phyloP scores from a whole-genome alignment of 352 stramenopile species.

The Pythium diclinum region DNA sequence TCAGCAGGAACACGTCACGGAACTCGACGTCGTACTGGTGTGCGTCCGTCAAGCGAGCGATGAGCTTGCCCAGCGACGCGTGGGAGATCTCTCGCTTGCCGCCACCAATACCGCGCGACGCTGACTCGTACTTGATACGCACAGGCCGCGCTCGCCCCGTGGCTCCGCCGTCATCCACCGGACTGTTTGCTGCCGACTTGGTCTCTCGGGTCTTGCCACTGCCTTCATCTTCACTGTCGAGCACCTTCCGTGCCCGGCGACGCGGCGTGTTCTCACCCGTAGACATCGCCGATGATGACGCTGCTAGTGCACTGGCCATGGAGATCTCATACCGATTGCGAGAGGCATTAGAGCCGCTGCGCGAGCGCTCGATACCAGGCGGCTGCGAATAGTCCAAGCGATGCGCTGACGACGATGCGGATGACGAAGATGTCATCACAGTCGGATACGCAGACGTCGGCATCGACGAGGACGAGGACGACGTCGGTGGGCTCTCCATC shows the following conservation, averaged over 20 bases:
- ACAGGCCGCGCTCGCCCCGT: slow-evolving; percentile 40
- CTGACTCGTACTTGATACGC: slow-evolving; percentile 72
- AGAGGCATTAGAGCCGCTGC: slow-evolving; percentile 21
- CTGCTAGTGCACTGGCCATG: not conserved
- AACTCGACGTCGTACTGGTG: slow-evolving; percentile 87
- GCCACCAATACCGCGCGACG: slow-evolving; percentile 48
- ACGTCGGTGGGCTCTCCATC: slow-evolving; percentile 24
- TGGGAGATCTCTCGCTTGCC: slow-evolving; percentile 84
- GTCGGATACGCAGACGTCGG: not conserved
- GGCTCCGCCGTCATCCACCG: not conserved
- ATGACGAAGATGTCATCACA: slow-evolving; percentile 11
- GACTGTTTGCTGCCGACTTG: slow-evolving; percentile 1
- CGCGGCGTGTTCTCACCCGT: slow-evolving; percentile 21
- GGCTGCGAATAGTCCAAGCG: slow-evolving; percentile 12
- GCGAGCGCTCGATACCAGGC: slow-evolving; percentile 20
- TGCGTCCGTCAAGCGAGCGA: slow-evolving; percentile 78
- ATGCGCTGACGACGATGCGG: slow-evolving; percentile 12
- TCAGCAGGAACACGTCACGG: slow-evolving; percentile 82
- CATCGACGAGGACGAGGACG: slow-evolving; percentile 3
- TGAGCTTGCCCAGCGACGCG: slow-evolving; percentile 78
- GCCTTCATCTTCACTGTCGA: slow-evolving; percentile 1
- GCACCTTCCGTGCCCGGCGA: slow-evolving; percentile 17
- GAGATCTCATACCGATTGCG: slow-evolving; percentile 15
- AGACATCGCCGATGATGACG: not conserved
- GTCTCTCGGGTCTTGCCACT: not conserved